Evolutionary conservation across 768 basidiomycete genomes (phyloP), one percentile per base, ranked within the genome.

Genomic region (Pseudohyphozyma bogoriensis): DNA sequence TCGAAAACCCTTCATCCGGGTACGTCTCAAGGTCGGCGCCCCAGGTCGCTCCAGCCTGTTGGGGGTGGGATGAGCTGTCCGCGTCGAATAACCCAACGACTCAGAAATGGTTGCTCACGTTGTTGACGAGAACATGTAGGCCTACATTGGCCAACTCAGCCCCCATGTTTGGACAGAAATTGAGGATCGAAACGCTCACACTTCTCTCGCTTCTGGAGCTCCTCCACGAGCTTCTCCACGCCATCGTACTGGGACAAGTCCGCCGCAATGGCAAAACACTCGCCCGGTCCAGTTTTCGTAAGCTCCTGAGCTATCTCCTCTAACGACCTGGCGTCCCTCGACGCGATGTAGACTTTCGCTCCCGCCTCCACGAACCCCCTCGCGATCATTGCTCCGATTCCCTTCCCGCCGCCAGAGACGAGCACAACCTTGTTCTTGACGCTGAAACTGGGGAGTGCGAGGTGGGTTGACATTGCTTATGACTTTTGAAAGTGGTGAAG

Each of bases 351-450:
- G 40, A 82, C 81, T 66, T 44, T 37, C 54, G 82, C 81, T 15
- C 83, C 83, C 61, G 83, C 85, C 56, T 72, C 76, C 24, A 84
- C 78, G 67, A 81, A 85, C 11, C 81, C 83, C 10, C 80, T 75
- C 3, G 85, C 79, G 63, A 85, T 83, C 62, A 63, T 63, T 45
- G 39, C 54, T 7, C 84, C 83, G 35, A 85, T 78, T 8, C 84
- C 84, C 59, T 81, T 75, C 32, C 80, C 82, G 15, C 84, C 85
- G 10, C 85, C 85, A 5, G 83, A 84, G 40, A 84, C 77, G 28
- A 85, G 75, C 7, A 83, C 82, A 18, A 74, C 74, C 65, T 75
- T 75, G 63, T 65, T 65, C 32, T 65, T 62, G 40, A 68, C 63
- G 26, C 35, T 47, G 64, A 70, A 70, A n/a, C n/a, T n/a, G n/a